Percentiles rank a stretch among this genome's conserved stretches.
Conservation (phyloP, 192 early-diverging fungal genomes). For the Entophlyctis luteolus region DNA sequence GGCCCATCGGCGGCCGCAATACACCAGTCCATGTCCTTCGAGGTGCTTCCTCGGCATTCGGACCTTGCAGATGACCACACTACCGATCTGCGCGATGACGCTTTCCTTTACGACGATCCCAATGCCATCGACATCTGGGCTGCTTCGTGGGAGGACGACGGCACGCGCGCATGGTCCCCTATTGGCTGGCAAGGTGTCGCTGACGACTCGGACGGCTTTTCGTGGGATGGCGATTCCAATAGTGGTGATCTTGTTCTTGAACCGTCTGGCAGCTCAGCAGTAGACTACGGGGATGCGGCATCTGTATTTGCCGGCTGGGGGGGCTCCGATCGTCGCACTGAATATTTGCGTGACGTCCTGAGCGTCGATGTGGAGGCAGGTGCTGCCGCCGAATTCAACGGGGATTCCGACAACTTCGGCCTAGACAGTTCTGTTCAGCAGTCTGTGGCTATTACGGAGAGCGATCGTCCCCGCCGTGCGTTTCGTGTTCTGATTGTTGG, state of each 20-base stretch:
- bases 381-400: not conserved
- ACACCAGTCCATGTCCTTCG: too few species aligned
- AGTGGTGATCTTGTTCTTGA: too few species aligned
- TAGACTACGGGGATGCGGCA: not conserved
- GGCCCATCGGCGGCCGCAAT: too few species aligned
- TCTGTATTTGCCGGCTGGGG: not conserved
- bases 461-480: too few species aligned
- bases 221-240: too few species aligned
- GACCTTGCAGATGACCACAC: too few species aligned
- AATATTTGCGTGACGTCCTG: not conserved
- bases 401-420: not conserved
- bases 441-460: too few species aligned
- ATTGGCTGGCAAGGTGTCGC: not conserved
- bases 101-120: too few species aligned
- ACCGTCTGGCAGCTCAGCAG: not conserved
- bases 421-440: not conserved
- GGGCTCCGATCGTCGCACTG: not conserved
- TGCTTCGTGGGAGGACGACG: not conserved
- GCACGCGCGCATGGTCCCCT: not conserved
- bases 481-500: slow-evolving; percentile 15
- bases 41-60: too few species aligned
- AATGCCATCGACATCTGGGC: not conserved
- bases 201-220: not conserved
- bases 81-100: too few species aligned
- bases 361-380: not conserved